Base-by-base conservation (phyloP, 495 filamentous ascomycete species). In the Penicillium subrubescens region DNA sequence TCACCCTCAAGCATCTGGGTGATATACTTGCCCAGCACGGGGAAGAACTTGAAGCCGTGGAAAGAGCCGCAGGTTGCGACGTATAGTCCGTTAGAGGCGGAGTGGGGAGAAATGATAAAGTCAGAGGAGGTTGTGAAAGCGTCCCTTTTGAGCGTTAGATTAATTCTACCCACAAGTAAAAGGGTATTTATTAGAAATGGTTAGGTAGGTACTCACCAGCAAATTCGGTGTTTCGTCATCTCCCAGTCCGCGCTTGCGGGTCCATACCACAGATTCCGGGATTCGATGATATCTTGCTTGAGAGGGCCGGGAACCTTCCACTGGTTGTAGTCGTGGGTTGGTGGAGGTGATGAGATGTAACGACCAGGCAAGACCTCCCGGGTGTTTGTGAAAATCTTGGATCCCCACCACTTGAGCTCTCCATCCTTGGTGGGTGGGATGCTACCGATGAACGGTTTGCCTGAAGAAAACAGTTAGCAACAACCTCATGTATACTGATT, bases 11-110 rank as follows among this genome's bases (percentile, higher is more conserved):
- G 70, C 84, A 87, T 82, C 50, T 83, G 70, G 1, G 82, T 77
- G 34, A 89, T 82, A 65, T 88, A 87, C 29, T 83, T 78, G 17
- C 87, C 87, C 44, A 89, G 75, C 14, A 83, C 81, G 0, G 87
- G 86, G 60, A 88, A 76, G 74, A 89, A 88, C 69, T 89, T 89
- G 75, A 77, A 89, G 31, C 79, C 82, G 63, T 83, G 83, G 63
- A 79, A 82, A 10, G 79, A 79, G 23, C 83, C 83, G 34, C 81
- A 80, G 0, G 81, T 83, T 1, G 83, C 83, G 25, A 86, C 61
- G 59, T 78, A 84, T 8, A 86, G 75, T 31, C 81, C 81, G 39
- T 77, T 67, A 39, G 77, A 81, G 31, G 75, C 76, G 0, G 86
- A 78, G 66, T 89, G 86, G 19, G 80, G 73, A 31, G 79, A 81